Evolutionary conservation across 164 flowering plant genomes (phyloP), one percentile per base, ranked within the genome.

Genomic region (Nymphaea colorata): DNA sequence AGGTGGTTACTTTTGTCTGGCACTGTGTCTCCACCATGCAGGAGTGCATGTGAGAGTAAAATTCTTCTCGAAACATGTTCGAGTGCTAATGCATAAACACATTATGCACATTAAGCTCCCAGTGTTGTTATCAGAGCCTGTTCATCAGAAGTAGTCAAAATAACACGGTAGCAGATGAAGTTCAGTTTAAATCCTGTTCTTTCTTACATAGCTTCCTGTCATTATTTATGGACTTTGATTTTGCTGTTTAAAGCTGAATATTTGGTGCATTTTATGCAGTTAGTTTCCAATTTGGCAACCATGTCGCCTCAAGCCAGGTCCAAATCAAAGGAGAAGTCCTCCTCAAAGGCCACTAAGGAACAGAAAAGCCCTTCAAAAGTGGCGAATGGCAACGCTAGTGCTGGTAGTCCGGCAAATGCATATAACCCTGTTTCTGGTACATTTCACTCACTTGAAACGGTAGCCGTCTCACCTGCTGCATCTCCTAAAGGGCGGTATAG

Each of bases 301-400:
- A 88, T 93, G 98, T 87, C 97, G 79, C 94, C 95, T 63, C 89
- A 89, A 66, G 77, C 93, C 15, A 92, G 76, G 71, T 86, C 96
- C 12, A 90, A 89, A 79, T 80, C 86, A 63, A 93, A 86, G 80
- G 90, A 85, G 44, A 87, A 86, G 79, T 55, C 80, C 15, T 62
- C 81, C 61, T 67, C 75, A 74, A 87, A 71, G 79, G 80, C 77
- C 42, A 76, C 77, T 66, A 89, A 87, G 73, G 96, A 91, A 66
- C 83, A 77, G 69, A 94, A 88, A 80, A 77, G 84, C 67, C 73
- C 88, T 51, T 59, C 79, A 51, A 89, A 91, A 81, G 2, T 87
- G 51, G 83, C 75, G 36, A 73, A 84, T 66, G 74, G 73, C 41
- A 87, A 71, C 76, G 69, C 82, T 5, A 80, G 80, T 41, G 79